Evolutionary conservation across 805 yeast genomes (phyloP).

Genomic region (Starmera caribaea): DNA sequence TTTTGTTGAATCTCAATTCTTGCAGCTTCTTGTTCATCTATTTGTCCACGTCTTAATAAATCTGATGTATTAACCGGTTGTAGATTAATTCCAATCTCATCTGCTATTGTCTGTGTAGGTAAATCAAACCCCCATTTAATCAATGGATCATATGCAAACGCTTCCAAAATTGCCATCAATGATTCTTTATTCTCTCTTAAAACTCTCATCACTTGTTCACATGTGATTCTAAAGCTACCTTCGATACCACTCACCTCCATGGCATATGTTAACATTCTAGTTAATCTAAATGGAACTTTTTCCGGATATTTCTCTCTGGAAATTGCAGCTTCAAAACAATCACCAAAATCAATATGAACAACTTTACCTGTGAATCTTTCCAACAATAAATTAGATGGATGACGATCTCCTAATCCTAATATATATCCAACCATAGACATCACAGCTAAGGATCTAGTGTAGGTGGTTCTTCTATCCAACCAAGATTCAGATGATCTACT

Average conservation of each 20-base stretch:
- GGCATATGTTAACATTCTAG: constrained; percentile 95
- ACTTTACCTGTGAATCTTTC: constrained; percentile 93
- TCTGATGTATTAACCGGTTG: constrained; percentile 65
- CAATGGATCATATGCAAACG: constrained; percentile 96
- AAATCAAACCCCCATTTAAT: constrained; percentile 98
- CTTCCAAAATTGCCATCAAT: constrained; percentile 94
- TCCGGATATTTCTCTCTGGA: constrained; percentile 96
- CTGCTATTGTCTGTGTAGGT: constrained; percentile 71
- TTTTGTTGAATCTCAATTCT: constrained; percentile 58
- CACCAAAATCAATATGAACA: constrained; percentile 96
- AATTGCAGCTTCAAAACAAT: constrained; percentile 97
- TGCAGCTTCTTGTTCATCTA: constrained; percentile 69
- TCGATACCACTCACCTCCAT: constrained; percentile 99
- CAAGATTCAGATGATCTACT: constrained; percentile 95
- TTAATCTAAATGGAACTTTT: constrained; percentile 92
- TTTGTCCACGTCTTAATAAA: constrained; percentile 58
- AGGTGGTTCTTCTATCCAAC: constrained; percentile 94
- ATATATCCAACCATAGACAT: constrained; percentile 99
- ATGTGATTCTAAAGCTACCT: constrained; percentile 92
- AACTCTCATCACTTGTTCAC: constrained; percentile 96
- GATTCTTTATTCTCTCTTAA: constrained; percentile 92
- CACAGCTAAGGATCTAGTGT: constrained; percentile 90
- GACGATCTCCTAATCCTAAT: constrained; percentile 94
- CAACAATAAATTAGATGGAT: constrained; percentile 94
- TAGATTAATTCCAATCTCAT: constrained; percentile 60